Base-by-base conservation (phyloP, 2,329 filamentous ascomycete species). In the Pyrenophora teres region DNA sequence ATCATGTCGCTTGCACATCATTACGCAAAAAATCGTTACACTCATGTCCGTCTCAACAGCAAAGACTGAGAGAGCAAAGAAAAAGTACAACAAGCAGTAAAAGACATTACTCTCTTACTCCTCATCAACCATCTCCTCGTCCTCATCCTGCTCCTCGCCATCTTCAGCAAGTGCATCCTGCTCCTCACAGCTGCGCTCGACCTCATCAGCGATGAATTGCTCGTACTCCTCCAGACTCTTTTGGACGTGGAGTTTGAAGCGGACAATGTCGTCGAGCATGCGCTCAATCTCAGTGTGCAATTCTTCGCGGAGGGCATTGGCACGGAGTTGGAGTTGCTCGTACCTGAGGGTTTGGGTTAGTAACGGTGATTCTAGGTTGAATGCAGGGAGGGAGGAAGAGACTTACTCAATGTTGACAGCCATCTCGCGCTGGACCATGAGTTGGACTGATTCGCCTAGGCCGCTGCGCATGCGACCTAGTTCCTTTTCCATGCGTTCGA, bases 401-500 rank as follows among this genome's bases (percentile, higher is more conserved):
- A 81, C 87, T 70, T 79, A 93, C 89, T 97, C 92, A 64, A 97
- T 94, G 54, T 93, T 95, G 10, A 91, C 94, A 65, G 92, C 96
- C 84, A 97, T 96, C 78, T 97, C 92, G 48, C 90, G 83, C 74
- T 97, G 93, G 73, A 97, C 92, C 83, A 97, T 88, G 40, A 96
- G 76, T 74, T 97, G 90, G 46, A 97, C 89, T 30, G 87, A 92
- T 73, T 97, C 93, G 2, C 85, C 87, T 25, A 97, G 79, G 9
- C 87, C 88, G 2, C 88, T 84, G 36, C 92, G 84, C 90, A 97
- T 96, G 72, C 92, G 90, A 40, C 90, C 89, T n/a, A 99, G 79
- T 73, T 99, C 92, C 75, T 96, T 97, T 77, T 99, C 94, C 88
- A 97, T 95, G 79, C 94, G 94, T 76, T 99, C 94, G 65, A 99